These are phyloP conservation scores for Citrus unshiu DNA, from an alignment of 345 rosid genomes.

Conservation along the genomic window DNA sequence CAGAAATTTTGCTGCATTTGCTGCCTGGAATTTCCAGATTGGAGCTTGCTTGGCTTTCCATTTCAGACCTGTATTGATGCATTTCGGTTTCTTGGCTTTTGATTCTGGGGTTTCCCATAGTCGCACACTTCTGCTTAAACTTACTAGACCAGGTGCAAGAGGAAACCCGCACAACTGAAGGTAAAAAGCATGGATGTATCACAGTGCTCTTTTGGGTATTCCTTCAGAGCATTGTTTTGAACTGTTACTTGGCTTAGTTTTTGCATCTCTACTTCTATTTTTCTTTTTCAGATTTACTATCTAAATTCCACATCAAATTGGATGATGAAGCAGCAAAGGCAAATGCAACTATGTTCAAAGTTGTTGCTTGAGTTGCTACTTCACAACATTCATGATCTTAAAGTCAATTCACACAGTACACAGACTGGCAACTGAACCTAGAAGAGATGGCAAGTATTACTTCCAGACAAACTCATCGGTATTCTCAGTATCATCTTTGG, in stretches of 20 bases:
- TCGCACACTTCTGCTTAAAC: constrained; percentile 28
- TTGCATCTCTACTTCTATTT: neutral
- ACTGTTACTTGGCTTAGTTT: neutral
- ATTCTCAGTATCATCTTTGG: constrained; percentile 25
- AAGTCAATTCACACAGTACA: constrained; percentile 26
- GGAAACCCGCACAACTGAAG: constrained; percentile 14
- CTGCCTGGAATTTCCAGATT: constrained; percentile 21
- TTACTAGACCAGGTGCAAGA: constrained; percentile 29
- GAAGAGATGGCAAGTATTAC: constrained; percentile 18
- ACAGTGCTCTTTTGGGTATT: neutral
- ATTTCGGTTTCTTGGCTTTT: constrained; percentile 22
- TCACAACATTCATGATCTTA: constrained; percentile 14
- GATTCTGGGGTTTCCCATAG: constrained; percentile 28
- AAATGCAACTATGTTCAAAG: constrained; percentile 4
- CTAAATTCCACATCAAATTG: neutral
- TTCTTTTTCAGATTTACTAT: neutral
- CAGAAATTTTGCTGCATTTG: constrained; percentile 3
- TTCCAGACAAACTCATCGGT: constrained; percentile 28
- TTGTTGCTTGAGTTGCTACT: neutral
- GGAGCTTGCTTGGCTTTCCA: constrained; percentile 23
- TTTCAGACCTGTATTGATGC: constrained; percentile 23
- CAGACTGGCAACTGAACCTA: constrained; percentile 28
- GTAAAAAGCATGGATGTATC: constrained; percentile 1
- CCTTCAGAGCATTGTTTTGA: neutral
- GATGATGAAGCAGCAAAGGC: constrained; percentile 20